phyloP scores from a whole-genome alignment of 139 green algal species.

The Astrephomene gubernaculifera region DNA sequence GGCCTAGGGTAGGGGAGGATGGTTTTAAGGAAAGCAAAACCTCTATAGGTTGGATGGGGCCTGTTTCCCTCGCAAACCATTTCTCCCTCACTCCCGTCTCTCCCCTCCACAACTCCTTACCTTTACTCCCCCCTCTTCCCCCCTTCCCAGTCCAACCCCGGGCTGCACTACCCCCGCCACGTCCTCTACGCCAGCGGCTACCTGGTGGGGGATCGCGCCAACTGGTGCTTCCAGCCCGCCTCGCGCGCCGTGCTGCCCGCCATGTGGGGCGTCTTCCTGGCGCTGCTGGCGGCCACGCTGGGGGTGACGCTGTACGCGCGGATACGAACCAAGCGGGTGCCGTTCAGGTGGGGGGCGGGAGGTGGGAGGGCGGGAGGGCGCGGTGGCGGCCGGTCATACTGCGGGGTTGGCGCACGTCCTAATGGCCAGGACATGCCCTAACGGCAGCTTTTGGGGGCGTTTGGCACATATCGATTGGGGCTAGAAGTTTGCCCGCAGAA shows the following conservation, averaged over 20 bases:
- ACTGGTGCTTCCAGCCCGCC: slow-evolving; percentile 36
- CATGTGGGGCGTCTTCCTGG: slow-evolving; percentile 29
- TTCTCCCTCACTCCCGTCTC: no score
- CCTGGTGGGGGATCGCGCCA: neutral
- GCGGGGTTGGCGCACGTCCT: neutral
- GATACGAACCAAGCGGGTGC: slow-evolving; percentile 12
- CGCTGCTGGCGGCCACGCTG: neutral
- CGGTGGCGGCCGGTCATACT: neutral
- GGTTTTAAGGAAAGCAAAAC: no score
- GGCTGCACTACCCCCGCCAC: neutral
- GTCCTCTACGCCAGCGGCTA: slow-evolving; percentile 22
- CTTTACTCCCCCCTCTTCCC: no score
- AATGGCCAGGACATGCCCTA: no score
- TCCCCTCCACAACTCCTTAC: no score
- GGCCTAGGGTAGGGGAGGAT: no score
- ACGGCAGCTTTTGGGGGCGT: no score
- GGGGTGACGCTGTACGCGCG: slow-evolving; percentile 35
- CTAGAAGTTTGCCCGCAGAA: no score
- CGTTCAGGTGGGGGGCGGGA: slow-evolving; percentile 30
- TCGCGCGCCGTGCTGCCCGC: slow-evolving; percentile 28
- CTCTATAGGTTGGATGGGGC: no score
- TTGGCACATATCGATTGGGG: no score
- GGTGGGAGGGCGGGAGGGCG: neutral
- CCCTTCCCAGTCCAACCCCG: slow-evolving; percentile 22
- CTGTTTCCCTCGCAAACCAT: no score